Conservation (phyloP, 306 rosid species). For the Gynostemma pentaphyllum region DNA sequence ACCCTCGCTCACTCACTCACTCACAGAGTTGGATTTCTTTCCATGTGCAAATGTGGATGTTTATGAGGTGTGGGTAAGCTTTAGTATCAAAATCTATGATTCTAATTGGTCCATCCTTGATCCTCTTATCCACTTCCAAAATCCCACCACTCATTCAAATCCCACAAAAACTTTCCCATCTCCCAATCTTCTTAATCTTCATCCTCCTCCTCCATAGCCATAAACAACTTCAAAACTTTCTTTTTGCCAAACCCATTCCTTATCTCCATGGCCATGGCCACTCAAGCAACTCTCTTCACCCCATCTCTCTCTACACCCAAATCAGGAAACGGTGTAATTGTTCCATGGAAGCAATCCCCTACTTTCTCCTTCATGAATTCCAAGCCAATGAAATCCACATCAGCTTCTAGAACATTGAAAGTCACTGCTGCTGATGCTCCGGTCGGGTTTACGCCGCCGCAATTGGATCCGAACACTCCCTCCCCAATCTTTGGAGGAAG, state of each 20-base stretch:
- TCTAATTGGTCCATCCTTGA: slow-evolving; percentile 41
- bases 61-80: slow-evolving; percentile 2
- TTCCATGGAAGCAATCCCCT: slow-evolving; percentile 57
- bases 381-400: slow-evolving; percentile 34
- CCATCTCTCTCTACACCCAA: slow-evolving; percentile 42
- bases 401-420: slow-evolving; percentile 18
- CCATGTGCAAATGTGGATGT: not conserved
- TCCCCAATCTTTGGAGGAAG: slow-evolving; percentile 92
- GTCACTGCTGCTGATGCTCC: slow-evolving; percentile 52
- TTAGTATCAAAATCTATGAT: slow-evolving; percentile 30
- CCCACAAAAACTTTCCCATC: slow-evolving; percentile 1
- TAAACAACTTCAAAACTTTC: not conserved
- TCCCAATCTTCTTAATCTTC: not conserved
- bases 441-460: slow-evolving; percentile 84
- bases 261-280: slow-evolving; percentile 62
- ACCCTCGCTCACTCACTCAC: not conserved
- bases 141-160: slow-evolving; percentile 25
- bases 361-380: slow-evolving; percentile 34
- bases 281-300: slow-evolving; percentile 80
- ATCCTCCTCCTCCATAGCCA: not conserved
- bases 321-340: slow-evolving; percentile 16
- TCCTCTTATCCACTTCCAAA: slow-evolving; percentile 48
- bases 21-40: not conserved
- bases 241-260: not conserved
- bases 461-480: slow-evolving; percentile 83